Evolutionary conservation across 2,329 filamentous ascomycete genomes (phyloP).

Genomic region (Tolypocladium album): DNA sequence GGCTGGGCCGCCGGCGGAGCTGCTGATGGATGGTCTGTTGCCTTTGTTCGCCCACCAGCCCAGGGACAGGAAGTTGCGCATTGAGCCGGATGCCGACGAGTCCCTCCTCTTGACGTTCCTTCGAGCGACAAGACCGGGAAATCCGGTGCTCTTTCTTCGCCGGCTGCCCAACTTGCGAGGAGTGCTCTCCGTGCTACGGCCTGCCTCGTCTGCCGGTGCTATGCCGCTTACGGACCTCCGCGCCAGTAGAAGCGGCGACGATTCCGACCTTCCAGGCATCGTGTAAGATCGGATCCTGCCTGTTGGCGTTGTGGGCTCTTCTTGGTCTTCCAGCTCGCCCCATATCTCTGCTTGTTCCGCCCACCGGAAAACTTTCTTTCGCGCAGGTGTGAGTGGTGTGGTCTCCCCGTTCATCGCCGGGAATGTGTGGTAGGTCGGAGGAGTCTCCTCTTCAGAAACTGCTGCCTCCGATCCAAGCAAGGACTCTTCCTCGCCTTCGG

Average conservation of each 20-base stretch:
- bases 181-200: slow-evolving; percentile 17
- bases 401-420: slow-evolving; percentile 24
- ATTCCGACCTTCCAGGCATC: slow-evolving; percentile 29
- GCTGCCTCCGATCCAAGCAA: slow-evolving; percentile 37
- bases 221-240: slow-evolving; percentile 20
- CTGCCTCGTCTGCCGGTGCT: slow-evolving; percentile 14
- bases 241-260: slow-evolving; percentile 26
- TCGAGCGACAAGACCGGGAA: slow-evolving; percentile 49
- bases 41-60: slow-evolving; percentile 36
- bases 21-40: slow-evolving; percentile 5
- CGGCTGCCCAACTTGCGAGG: slow-evolving; percentile 26
- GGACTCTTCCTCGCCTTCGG: slow-evolving; percentile 48
- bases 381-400: slow-evolving; percentile 26
- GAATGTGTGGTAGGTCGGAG: slow-evolving; percentile 38
- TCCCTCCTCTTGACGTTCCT: slow-evolving; percentile 27
- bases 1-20: slow-evolving; percentile 2
- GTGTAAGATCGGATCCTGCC: slow-evolving; percentile 37
- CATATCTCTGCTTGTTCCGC: slow-evolving; percentile 72
- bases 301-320: slow-evolving; percentile 29
- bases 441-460: slow-evolving; percentile 29
- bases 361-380: slow-evolving; percentile 42
- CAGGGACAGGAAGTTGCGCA: slow-evolving; percentile 42
- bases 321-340: slow-evolving; percentile 75
- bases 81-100: slow-evolving; percentile 35
- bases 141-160: slow-evolving; percentile 48